Base-by-base conservation (phyloP, 139 green algal genomes). In the Ettlia oleoabundans region DNA sequence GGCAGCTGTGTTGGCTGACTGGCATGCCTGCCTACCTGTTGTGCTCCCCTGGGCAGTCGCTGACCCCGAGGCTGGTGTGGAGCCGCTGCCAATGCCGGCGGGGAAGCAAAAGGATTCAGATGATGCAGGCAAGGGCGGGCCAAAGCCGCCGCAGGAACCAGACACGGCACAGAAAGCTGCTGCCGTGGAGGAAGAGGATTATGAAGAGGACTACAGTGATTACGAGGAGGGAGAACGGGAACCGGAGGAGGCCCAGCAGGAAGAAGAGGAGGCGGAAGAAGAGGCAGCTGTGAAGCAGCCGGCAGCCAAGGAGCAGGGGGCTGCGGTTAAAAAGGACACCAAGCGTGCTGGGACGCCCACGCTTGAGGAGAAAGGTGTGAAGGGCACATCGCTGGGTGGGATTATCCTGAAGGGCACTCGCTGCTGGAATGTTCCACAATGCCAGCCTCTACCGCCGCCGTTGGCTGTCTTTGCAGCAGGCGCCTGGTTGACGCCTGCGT, bases 21-120 rank as follows among this genome's bases (percentile, higher is more conserved):
- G n/a, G n/a, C n/a, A n/a, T n/a, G n/a, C n/a, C n/a, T n/a, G n/a
- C n/a, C n/a, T n/a, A n/a, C n/a, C n/a, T n/a, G n/a, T 21, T 8
- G 7, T 13, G 24, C 30, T 30, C 43, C 70, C 43, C n/a, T 38
- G 5, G 15, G 75, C 75, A 81, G 75, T 81, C 6, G 75, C 62
- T 13, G 75, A 81, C 1, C 75, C 75, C 4, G 75, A 81, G 18
- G 55, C 61, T 1, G 75, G 75, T 4, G 38, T 61, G 4, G 75
- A 81, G 58, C 4, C n/a, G 4, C 28, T 81, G 24, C 67, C 67
- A 3, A 26, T 58, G 66, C 19, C 30, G 30, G 64, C 64, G 10
- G 26, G 4, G 64, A 41, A 41, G 8, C 19, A 3, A 26, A 35
- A 71, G 64, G 64, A 71, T 30, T 18, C 30, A 28, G 30, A 71